These are phyloP conservation scores for Thalassiosira livingstoniorum DNA, from an alignment of 352 stramenopile species.

Conservation along the genomic window DNA sequence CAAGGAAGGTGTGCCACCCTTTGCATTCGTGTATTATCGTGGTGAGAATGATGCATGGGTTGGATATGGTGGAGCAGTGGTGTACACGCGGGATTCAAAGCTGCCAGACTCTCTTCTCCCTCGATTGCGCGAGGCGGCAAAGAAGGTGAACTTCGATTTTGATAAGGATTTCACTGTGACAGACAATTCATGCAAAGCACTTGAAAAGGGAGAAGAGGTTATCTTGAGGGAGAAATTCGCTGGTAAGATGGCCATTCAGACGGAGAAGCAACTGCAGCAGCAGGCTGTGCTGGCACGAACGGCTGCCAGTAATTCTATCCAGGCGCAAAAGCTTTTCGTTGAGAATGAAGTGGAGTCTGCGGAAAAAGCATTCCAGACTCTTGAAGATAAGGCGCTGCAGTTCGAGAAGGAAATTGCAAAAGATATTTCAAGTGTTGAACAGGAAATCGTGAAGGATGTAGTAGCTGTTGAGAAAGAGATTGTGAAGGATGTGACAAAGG, in stretches of 20 bases:
- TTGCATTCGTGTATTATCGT: conserved; percentile 89
- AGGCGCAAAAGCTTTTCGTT: conserved; percentile 39
- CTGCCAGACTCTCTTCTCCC: conserved; percentile 75
- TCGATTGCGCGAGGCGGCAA: conserved; percentile 77
- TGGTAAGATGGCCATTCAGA: conserved; percentile 79
- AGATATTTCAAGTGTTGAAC: conserved; percentile 48
- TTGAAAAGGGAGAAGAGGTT: conserved; percentile 73
- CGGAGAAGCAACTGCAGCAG: conserved; percentile 82
- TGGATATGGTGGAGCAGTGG: conserved; percentile 87
- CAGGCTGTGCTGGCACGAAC: conserved; percentile 70
- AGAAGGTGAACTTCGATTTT: conserved; percentile 87
- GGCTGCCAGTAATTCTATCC: conserved; percentile 66
- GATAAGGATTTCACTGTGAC: conserved; percentile 83
- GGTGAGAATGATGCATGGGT: conserved; percentile 89
- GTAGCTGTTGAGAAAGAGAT: conserved; percentile 51
- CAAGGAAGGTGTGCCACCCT: conserved; percentile 75
- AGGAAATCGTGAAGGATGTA: conserved; percentile 56
- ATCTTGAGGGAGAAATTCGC: conserved; percentile 80
- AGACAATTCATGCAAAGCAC: conserved; percentile 86
- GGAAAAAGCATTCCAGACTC: conserved; percentile 72
- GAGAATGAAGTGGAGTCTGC: conserved; percentile 53
- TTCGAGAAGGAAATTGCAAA: conserved; percentile 79
- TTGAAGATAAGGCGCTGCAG: conserved; percentile 73
- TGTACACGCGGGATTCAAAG: conserved; percentile 86
- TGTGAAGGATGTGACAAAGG: conserved; percentile 38